Percentiles rank a stretch among this genome's conserved stretches.
These are phyloP conservation scores for Bacidia gigantensis DNA, from an alignment of 495 filamentous ascomycete species.

Conservation along the genomic window DNA sequence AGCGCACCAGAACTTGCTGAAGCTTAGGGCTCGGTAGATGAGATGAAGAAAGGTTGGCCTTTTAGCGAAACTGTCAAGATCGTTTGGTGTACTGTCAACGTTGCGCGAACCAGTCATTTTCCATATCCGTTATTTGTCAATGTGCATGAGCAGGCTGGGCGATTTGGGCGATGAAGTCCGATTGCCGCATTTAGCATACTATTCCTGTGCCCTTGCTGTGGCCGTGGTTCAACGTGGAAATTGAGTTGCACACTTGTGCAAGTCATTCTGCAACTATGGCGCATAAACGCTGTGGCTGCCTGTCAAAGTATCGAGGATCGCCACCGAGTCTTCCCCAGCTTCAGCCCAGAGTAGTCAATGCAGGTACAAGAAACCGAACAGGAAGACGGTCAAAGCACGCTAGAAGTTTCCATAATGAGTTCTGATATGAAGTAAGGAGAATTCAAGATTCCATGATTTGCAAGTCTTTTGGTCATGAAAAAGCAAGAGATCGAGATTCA, in stretches of 20 bases:
- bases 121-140: neutral
- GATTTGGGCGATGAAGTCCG: slow-evolving; percentile 2
- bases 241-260: slow-evolving; percentile 4
- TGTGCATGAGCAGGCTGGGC: neutral
- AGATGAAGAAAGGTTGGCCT: neutral
- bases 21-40: neutral
- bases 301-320: neutral
- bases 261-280: slow-evolving; percentile 1
- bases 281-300: neutral
- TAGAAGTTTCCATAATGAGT: neutral
- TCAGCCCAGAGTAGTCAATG: neutral
- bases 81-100: neutral
- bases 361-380: neutral
- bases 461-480: neutral
- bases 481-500: neutral
- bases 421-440: neutral
- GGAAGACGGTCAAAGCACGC: neutral
- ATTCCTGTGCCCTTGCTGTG: neutral
- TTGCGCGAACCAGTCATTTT: neutral
- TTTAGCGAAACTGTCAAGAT: neutral
- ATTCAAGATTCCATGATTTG: neutral
- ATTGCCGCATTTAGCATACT: slow-evolving; percentile 1
- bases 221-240: neutral
- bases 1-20: neutral
- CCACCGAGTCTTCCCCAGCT: neutral